phyloP scores from a whole-genome alignment of 305 asterid genomes.

The Solanum chacoense region DNA sequence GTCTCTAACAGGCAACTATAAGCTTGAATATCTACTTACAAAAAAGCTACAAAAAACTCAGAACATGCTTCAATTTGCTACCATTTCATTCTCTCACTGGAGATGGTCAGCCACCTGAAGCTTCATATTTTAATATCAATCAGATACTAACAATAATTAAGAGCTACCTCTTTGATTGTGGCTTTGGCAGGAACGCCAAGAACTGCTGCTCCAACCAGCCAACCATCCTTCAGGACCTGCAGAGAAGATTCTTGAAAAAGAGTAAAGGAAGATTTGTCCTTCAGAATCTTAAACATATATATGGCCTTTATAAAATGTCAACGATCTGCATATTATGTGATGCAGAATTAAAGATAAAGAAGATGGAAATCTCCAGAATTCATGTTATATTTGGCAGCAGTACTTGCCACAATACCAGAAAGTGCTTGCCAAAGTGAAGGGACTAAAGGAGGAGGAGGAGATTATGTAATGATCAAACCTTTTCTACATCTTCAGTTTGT shows the following conservation, averaged over 20 bases:
- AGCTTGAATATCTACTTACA: background rate
- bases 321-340: background rate
- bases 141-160: background rate
- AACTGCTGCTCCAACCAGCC: conserved; percentile 86
- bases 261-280: background rate
- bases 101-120: background rate
- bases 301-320: background rate
- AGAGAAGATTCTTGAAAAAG: conserved; percentile 5
- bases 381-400: background rate
- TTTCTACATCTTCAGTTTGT: conserved; percentile 48
- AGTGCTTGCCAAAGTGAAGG: background rate
- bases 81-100: background rate
- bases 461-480: conserved; percentile 34
- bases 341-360: background rate
- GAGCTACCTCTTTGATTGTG: conserved; percentile 76
- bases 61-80: background rate
- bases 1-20: background rate
- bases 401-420: background rate
- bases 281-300: background rate
- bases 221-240: conserved; percentile 84
- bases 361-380: background rate
- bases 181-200: conserved; percentile 97
- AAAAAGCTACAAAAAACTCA: background rate
- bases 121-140: background rate
- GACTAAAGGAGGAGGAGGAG: background rate